phyloP scores from a whole-genome alignment of 2,329 filamentous ascomycete species.

The Clarireedia sp. region DNA sequence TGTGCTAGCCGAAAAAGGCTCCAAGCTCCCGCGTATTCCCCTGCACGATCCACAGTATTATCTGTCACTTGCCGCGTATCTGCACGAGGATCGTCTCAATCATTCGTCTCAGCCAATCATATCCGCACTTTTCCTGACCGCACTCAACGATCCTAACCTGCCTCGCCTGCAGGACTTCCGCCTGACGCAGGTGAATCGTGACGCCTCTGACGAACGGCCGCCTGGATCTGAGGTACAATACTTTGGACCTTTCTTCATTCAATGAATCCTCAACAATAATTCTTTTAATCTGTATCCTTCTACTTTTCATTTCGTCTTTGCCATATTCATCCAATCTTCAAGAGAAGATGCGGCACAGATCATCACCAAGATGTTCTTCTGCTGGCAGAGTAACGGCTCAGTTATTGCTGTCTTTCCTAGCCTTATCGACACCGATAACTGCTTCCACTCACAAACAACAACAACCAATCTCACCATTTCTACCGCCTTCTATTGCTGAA shows the following conservation, averaged over 20 bases:
- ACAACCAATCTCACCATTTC: conserved; percentile 31
- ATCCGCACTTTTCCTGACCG: neutral
- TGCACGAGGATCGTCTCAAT: too few species aligned
- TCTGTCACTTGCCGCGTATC: too few species aligned
- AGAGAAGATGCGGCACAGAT: conserved; percentile 7
- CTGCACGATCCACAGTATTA: too few species aligned
- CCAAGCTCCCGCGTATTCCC: too few species aligned
- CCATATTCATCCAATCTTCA: conserved; percentile 11
- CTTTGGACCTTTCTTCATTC: neutral
- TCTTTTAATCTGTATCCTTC: neutral
- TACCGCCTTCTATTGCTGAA: conserved; percentile 26
- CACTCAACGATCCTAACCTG: too few species aligned
- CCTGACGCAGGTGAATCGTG: neutral
- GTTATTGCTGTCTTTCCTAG: conserved; percentile 56
- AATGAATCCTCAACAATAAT: too few species aligned
- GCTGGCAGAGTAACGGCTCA: conserved; percentile 49
- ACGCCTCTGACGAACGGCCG: neutral
- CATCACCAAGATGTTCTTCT: conserved; percentile 40
- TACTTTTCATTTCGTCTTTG: neutral
- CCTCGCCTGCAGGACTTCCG: neutral
- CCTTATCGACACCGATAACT: conserved; percentile 41
- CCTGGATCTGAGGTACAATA: too few species aligned
- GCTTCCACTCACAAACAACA: conserved; percentile 34
- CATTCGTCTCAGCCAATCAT: neutral
- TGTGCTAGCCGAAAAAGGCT: too few species aligned